Evolutionary conservation across 805 yeast genomes (phyloP), one percentile per base, ranked within the genome.

Genomic region (Starmerella khaoyaiensis): DNA sequence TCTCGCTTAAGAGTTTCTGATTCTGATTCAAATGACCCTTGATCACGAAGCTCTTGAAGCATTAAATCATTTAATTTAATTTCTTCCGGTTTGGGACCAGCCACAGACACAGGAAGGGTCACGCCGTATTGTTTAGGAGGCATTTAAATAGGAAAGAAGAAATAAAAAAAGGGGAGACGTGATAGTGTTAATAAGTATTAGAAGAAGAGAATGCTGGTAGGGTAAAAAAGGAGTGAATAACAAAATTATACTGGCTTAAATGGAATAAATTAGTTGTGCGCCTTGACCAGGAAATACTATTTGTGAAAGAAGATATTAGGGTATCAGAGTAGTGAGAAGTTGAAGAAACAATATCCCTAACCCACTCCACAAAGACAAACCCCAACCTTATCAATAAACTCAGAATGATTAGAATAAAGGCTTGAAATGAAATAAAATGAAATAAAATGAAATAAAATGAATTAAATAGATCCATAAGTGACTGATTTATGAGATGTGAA

Each of bases 21-120:
- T 53, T 83, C 95, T 33, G 77, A 65, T 58, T 90, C 98, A 56
- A 90, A 90, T 1, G 95, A 83, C 3, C 86, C 87, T 50, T 80
- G 80, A 19, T 62, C 66, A 55, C 84, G 79, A 33, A 90, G 64
- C 56, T 84, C 96, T 36, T 68, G 71, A 31, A 90, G 74, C 56
- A 90, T 62, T 31, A 64, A 59, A 52, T 80, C 94, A 54, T 90
- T 90, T 39, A 84, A 58, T 20, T 62, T 63, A 36, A 74, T 74
- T 55, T 90, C 98, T 21, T 72, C 72, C 1, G 82, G 73, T 0
- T 93, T 79, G 0, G 98, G 86, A 8, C 80, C 81, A 0, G 76
- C 82, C n/a, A 68, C 58, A 0, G 96, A 82, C 26, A 87, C 79
- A 1, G 97, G 96, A 16, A 71, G 72, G 15, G 90, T 79, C 21